Conservation (phyloP, 2,329 filamentous ascomycete genomes). For the Colletotrichum spinosum region DNA sequence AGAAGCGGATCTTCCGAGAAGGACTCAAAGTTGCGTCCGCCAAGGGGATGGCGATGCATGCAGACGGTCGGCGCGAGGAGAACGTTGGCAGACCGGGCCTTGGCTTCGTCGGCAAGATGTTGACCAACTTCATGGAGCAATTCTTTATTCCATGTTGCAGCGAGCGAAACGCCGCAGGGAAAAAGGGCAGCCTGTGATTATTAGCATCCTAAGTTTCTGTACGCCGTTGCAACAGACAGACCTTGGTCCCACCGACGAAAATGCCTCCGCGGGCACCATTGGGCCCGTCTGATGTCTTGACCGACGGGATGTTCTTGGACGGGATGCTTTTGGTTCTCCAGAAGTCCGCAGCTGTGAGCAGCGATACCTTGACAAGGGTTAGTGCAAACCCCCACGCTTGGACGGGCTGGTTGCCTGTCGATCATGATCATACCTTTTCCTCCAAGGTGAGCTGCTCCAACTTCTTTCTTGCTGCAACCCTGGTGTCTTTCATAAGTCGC, state of each 20-base stretch:
- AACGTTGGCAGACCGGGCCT: conserved; percentile 79
- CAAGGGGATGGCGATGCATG: conserved; percentile 84
- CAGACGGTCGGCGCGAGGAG: conserved; percentile 83
- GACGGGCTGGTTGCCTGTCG: neutral
- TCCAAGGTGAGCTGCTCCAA: conserved; percentile 64
- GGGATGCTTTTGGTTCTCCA: conserved; percentile 76
- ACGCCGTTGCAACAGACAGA: conserved; percentile 42
- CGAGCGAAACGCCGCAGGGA: conserved; percentile 82
- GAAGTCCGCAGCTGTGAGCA: conserved; percentile 73
- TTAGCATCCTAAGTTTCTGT: neutral
- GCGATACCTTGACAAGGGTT: conserved; percentile 58
- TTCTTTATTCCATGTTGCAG: conserved; percentile 81
- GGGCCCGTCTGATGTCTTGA: conserved; percentile 77
- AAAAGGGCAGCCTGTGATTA: conserved; percentile 75
- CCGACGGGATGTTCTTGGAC: conserved; percentile 70
- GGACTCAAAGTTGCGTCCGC: conserved; percentile 88
- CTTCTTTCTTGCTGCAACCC: conserved; percentile 59
- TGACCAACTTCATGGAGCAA: conserved; percentile 77
- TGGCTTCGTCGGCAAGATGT: conserved; percentile 77
- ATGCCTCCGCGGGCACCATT: conserved; percentile 77
- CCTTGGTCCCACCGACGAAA: conserved; percentile 75
- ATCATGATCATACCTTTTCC: conserved; percentile 62
- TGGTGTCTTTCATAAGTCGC: conserved; percentile 49
- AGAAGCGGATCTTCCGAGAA: conserved; percentile 87
- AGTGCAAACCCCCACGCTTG: neutral